These are phyloP conservation scores for Avicennia marina DNA, from an alignment of 257 asterid genomes.

Conservation along the genomic window DNA sequence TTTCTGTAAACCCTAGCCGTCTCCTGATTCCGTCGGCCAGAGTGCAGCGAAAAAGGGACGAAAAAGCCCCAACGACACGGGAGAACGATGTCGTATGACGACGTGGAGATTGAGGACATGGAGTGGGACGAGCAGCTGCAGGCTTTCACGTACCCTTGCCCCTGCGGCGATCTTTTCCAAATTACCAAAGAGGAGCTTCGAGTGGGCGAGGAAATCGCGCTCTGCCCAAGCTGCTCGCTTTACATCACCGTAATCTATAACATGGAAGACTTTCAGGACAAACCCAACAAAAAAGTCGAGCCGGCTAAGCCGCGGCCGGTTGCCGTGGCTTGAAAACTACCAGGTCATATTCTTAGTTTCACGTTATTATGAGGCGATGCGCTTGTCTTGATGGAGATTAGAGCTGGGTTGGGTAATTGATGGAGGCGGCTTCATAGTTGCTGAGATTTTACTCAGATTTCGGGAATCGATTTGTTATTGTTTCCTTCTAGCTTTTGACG, in stretches of 20 bases:
- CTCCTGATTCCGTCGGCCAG: no score
- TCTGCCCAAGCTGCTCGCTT: slow-evolving; percentile 92
- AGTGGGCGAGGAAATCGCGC: slow-evolving; percentile 86
- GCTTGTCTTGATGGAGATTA: not conserved
- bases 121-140: slow-evolving; percentile 86
- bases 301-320: slow-evolving; percentile 58
- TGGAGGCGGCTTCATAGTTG: not conserved
- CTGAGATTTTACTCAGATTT: no score
- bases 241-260: slow-evolving; percentile 81
- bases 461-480: no score
- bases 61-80: no score
- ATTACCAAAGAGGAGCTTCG: slow-evolving; percentile 77
- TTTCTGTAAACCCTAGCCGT: no score
- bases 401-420: not conserved
- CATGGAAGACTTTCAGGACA: slow-evolving; percentile 68
- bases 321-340: slow-evolving; percentile 58
- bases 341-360: slow-evolving; percentile 19
- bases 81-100: slow-evolving; percentile 85
- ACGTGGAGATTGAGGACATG: slow-evolving; percentile 97
- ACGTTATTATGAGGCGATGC: not conserved
- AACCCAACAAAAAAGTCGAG: slow-evolving; percentile 34
- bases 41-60: no score
- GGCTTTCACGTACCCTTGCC: slow-evolving; percentile 88
- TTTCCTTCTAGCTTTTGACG: no score
- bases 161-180: slow-evolving; percentile 92